These are phyloP conservation scores for Ophiostoma novo-ulmi DNA, from an alignment of 2,329 filamentous ascomycete species.

Conservation along the genomic window DNA sequence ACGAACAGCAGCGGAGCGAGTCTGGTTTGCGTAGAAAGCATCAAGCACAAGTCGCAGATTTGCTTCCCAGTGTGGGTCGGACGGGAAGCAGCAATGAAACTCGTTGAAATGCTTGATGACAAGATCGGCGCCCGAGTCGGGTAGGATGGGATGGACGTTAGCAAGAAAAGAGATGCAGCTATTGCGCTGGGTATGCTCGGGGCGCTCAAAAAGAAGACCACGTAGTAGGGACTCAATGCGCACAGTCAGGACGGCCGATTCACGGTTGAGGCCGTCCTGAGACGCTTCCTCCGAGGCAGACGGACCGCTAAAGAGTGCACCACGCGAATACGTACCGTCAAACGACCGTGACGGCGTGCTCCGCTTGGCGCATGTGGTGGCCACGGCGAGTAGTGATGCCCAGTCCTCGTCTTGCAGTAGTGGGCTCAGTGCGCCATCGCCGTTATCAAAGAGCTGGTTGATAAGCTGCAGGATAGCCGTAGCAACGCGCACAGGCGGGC, in stretches of 20 bases:
- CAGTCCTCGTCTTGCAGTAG: conserved; percentile 62
- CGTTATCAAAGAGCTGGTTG: conserved; percentile 52
- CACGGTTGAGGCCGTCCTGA: conserved; percentile 39
- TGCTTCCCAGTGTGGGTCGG: conserved; percentile 61
- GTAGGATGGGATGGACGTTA: conserved; percentile 55
- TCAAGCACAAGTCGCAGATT: conserved; percentile 58
- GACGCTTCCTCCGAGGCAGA: conserved; percentile 30
- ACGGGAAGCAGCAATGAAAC: conserved; percentile 66
- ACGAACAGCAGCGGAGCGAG: conserved; percentile 57
- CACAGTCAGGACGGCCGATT: conserved; percentile 43
- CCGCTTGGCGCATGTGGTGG: conserved; percentile 48
- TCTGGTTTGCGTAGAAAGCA: conserved; percentile 58
- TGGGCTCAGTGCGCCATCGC: conserved; percentile 48
- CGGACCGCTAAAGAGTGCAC: conserved; percentile 12
- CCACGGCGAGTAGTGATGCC: conserved; percentile 56
- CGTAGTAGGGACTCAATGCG: conserved; percentile 48
- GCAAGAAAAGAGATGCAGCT: conserved; percentile 64
- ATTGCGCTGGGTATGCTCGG: conserved; percentile 58
- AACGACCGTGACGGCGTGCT: conserved; percentile 20
- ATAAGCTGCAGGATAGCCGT: conserved; percentile 48
- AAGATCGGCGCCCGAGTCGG: conserved; percentile 58
- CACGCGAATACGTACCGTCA: background rate
- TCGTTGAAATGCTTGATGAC: conserved; percentile 64
- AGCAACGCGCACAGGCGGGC: conserved; percentile 43
- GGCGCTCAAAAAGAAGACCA: conserved; percentile 36